Evolutionary conservation across 148 eudicot genomes (phyloP), one percentile per base, ranked within the genome.

Genomic region (Hydrangea macrophylla): DNA sequence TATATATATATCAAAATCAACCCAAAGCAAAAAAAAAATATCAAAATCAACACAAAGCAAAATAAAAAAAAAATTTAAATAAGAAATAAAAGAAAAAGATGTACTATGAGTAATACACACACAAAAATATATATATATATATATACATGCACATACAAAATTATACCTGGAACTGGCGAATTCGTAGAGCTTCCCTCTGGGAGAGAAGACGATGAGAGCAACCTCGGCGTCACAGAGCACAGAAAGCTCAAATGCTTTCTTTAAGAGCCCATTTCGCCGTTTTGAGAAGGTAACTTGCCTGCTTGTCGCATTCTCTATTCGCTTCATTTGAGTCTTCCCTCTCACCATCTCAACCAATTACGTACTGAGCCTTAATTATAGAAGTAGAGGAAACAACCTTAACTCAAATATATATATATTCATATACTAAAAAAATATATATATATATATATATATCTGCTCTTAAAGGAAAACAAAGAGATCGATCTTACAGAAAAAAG

Each of bases 191-290:
- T 79, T 84, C 40, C 88, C 88, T 62, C 79, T 69, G 0, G 88
- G 79, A 55, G 88, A 84, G 74, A 84, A 84, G 48, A 84, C 72
- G 42, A 83, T 77, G 55, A 83, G 81, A 66, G 76, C 82, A 70
- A 83, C 82, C 68, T 83, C 76, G 72, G 87, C 87, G 62, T 83
- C 87, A 69, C 87, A 83, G 11, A 83, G 87, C 62, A 83, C 84
- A 0, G 84, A 80, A 12, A 83, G 78, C 62, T 83, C 87, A 66
- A 77, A 83, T 0, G 87, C 87, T 65, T 83, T 79, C 71, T 84
- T 84, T 68, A 84, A 33, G 58, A 84, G 51, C 45, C 88, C 88
- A 60, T 84, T 84, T 65, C 85, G 42, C 5, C 88, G 67, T 23
- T 84, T 84, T 4, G 85, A 84, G 62, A 84, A 84, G 59, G 88